Percentiles rank a stretch among this genome's conserved stretches.
phyloP scores from a whole-genome alignment of 768 basidiomycete species.

The Postia placenta region DNA sequence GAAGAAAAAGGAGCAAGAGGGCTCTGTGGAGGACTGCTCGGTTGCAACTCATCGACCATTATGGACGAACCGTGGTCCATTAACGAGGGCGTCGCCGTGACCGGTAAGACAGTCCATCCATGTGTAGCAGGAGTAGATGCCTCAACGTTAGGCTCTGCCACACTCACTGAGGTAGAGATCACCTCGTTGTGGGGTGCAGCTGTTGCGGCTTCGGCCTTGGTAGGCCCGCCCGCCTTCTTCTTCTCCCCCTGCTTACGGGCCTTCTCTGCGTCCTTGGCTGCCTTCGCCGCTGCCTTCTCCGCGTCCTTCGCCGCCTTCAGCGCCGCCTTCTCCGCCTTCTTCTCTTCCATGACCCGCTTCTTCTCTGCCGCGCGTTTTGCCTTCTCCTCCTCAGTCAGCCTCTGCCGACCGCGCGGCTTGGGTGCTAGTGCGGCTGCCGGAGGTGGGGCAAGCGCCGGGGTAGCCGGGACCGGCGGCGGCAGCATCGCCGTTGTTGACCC shows the following conservation, averaged over 20 bases:
- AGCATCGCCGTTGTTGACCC: neutral
- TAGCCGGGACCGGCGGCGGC: neutral
- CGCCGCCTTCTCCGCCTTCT: slow-evolving; percentile 15
- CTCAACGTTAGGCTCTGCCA: neutral
- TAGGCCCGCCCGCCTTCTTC: slow-evolving; percentile 14
- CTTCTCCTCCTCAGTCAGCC: slow-evolving; percentile 20
- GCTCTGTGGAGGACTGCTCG: slow-evolving; percentile 25
- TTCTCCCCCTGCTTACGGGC: slow-evolving; percentile 10
- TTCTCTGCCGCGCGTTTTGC: slow-evolving; percentile 18
- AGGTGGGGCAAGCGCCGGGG: slow-evolving; percentile 4
- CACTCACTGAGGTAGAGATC: neutral
- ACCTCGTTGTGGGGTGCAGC: neutral
- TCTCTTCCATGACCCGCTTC: slow-evolving; percentile 14
- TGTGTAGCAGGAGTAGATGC: too few relatives aligned
- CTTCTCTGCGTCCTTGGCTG: slow-evolving; percentile 12
- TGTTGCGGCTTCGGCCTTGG: neutral
- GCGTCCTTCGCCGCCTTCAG: slow-evolving; percentile 17
- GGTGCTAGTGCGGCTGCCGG: slow-evolving; percentile 5
- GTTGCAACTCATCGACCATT: slow-evolving; percentile 29
- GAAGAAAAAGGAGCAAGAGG: neutral
- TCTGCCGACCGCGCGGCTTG: slow-evolving; percentile 17
- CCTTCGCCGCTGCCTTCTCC: slow-evolving; percentile 16
- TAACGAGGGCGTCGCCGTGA: slow-evolving; percentile 15
- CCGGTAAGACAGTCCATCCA: slow-evolving; percentile 4
- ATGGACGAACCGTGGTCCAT: slow-evolving; percentile 18